Base-by-base conservation (phyloP, 306 rosid species). In the Amphicarpaea edgeworthii region DNA sequence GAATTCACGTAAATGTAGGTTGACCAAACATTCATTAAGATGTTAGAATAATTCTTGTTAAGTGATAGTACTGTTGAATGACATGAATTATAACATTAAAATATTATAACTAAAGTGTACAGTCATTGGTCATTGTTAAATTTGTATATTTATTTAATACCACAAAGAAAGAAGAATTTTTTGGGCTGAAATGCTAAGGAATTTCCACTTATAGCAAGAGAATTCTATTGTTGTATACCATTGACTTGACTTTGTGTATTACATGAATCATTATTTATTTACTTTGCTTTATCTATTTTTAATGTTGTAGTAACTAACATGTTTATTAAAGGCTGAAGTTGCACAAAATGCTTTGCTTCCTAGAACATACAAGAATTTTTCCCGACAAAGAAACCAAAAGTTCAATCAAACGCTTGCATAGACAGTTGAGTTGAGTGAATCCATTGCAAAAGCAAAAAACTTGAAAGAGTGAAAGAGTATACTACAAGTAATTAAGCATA, bases 401-500 rank as follows among this genome's bases (percentile, higher is more conserved):
- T 50, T 11, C 16, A 32, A 49, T 3, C 5, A 42, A 66, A 24
- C 16, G 21, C 12, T 38, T 64, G 17, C 46, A 23, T 12, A 6
- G 12, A 34, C 10, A 70, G 75, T 51, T 37, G 19, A 70, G 75
- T 51, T 37, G 19, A 6, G 34, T 37, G 51, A 71, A 49, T 49
- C 30, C 5, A 21, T 2, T 23, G 62, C n/a, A 28, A 59, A 59
- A 16, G 50, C 4, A 40, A 64, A 64, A 11, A 64, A 11, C 0
- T 11, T 38, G 2, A 17, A 64, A 19, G 30, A 63, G 50, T 64
- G 49, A 38, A 62, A 0, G 23, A n/a, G 46, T 60, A 34, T 62
- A 0, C 1, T 9, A 16, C 26, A 62, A 64, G 70, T 2, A n/a
- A n/a, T n/a, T n/a, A n/a, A 59, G 51, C 58, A 41, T n/a, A 28